phyloP scores from a whole-genome alignment of 1,284 basidiomycete species.

The Fomitopsis pinicola region DNA sequence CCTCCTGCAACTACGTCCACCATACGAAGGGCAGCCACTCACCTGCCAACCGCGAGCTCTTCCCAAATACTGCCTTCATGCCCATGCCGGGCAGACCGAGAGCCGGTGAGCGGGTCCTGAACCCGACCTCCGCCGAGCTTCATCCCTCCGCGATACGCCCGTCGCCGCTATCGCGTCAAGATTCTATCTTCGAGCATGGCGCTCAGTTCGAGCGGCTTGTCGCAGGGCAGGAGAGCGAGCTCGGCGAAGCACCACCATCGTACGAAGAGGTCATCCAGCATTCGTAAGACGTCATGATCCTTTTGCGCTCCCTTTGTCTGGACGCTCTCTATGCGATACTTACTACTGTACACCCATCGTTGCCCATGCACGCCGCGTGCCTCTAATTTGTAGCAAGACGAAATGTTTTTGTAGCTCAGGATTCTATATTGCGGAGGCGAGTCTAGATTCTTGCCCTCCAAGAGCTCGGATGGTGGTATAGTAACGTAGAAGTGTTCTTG shows the following conservation, averaged over 20 bases:
- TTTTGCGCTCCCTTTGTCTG: too few species aligned
- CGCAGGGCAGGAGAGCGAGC: slow-evolving; percentile 57
- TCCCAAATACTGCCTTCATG: slow-evolving; percentile 1
- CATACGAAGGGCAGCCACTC: slow-evolving; percentile 1
- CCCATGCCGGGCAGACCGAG: slow-evolving; percentile 4
- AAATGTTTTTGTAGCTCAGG: background rate
- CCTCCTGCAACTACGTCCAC: slow-evolving; percentile 1
- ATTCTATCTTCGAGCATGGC: slow-evolving; percentile 36
- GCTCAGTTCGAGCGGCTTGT: slow-evolving; percentile 56
- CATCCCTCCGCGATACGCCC: slow-evolving; percentile 9
- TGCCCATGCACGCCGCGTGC: background rate
- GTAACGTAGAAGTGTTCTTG: background rate
- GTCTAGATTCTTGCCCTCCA: background rate
- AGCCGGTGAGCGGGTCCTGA: slow-evolving; percentile 5
- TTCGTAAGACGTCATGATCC: background rate
- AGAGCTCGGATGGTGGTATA: background rate
- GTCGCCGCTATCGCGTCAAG: slow-evolving; percentile 19
- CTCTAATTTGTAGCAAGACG: background rate
- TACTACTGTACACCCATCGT: background rate
- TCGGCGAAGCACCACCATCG: slow-evolving; percentile 60
- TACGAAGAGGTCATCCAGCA: slow-evolving; percentile 37
- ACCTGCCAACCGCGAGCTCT: slow-evolving; percentile 10
- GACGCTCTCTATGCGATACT: background rate
- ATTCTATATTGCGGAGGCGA: background rate
- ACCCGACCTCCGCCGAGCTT: slow-evolving; percentile 12